phyloP scores from a whole-genome alignment of 2,329 filamentous ascomycete species.

The Albifimbria verrucaria region DNA sequence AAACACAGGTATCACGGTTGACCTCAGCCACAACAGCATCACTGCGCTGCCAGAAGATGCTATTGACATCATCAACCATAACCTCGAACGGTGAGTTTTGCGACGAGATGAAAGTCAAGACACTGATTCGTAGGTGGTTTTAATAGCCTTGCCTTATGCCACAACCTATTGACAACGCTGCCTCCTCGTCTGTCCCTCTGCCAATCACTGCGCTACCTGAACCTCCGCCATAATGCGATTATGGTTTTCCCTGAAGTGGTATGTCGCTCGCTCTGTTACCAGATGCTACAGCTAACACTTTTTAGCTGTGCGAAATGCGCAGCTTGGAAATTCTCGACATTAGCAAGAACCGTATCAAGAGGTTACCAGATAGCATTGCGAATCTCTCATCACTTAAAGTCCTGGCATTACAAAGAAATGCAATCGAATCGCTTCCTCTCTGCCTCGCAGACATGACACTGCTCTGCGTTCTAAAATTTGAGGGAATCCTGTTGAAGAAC shows the following conservation, averaged over 20 bases:
- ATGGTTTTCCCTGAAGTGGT: background rate
- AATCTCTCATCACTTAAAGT: background rate
- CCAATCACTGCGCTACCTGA: background rate
- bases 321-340: background rate
- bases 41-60: background rate
- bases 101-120: background rate
- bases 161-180: background rate
- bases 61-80: background rate
- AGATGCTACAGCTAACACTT: background rate
- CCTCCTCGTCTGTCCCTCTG: background rate
- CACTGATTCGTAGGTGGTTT: background rate
- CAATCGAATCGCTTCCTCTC: background rate
- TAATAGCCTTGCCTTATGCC: background rate
- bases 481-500: background rate
- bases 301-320: background rate
- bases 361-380: background rate
- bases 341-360: background rate
- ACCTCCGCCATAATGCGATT: background rate
- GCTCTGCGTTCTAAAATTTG: background rate
- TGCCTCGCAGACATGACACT: background rate
- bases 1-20: background rate
- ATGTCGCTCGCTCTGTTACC: background rate
- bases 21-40: background rate
- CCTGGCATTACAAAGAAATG: background rate
- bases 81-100: background rate